A percentile compares a stretch with the other conserved stretches of the same genome.
Conservation (phyloP, 108 stramenopile genomes). For the Nitzschia sp. region DNA sequence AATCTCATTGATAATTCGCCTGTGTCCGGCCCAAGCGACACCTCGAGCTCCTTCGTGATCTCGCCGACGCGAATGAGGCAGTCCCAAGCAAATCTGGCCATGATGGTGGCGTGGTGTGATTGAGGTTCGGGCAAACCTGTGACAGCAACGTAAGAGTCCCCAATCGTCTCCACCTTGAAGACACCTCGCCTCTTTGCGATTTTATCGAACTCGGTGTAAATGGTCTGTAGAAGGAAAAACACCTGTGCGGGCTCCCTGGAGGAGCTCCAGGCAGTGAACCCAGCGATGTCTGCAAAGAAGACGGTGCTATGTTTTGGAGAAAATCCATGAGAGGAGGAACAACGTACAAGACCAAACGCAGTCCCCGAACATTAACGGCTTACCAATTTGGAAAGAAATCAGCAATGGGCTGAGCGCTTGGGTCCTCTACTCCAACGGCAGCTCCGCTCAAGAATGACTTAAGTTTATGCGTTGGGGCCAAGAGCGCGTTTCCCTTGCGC, state of each 20-base stretch:
- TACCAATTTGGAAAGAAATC: constrained; percentile 3
- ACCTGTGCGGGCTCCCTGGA: constrained; percentile 12
- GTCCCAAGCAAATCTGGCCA: constrained; percentile 20
- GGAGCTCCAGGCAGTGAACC: constrained; percentile 25
- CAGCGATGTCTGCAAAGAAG: constrained; percentile 16
- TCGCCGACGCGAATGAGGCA: constrained; percentile 8
- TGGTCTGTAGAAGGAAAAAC: constrained; percentile 1
- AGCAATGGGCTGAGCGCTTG: neutral
- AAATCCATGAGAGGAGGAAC: neutral
- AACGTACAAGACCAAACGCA: neutral
- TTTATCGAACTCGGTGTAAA: constrained; percentile 5
- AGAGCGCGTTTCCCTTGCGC: neutral
- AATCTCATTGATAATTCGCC: constrained; percentile 38
- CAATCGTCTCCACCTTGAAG: constrained; percentile 26
- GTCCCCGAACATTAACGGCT: neutral
- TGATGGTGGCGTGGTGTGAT: constrained; percentile 6
- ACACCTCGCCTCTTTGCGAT: constrained; percentile 1
- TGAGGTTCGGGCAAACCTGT: constrained; percentile 46
- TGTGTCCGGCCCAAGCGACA: constrained; percentile 29
- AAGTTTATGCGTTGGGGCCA: neutral
- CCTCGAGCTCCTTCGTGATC: constrained; percentile 6
- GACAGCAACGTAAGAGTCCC: constrained; percentile 28
- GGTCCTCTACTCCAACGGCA: neutral
- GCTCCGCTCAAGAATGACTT: neutral
- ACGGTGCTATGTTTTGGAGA: neutral